A percentile compares a stretch with the other conserved stretches of the same genome.
phyloP scores from a whole-genome alignment of 176 grass and related monocot species.

The Paspalum notatum region DNA sequence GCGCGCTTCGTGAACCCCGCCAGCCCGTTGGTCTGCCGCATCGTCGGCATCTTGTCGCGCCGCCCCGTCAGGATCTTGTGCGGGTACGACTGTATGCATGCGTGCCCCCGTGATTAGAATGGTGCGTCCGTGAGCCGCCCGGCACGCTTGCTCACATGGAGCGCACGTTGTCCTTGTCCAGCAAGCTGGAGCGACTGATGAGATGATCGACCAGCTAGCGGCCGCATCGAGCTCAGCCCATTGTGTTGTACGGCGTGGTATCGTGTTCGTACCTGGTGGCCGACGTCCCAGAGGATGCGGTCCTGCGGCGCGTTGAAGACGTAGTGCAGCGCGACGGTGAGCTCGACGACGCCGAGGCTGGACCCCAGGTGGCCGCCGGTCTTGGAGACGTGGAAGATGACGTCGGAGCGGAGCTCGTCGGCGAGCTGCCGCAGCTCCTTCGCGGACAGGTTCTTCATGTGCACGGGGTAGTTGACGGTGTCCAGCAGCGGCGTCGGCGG shows the following conservation, averaged over 20 bases:
- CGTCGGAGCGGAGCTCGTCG: conserved; percentile 93
- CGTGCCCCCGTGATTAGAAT: no score
- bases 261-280: conserved; percentile 68
- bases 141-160: conserved; percentile 35
- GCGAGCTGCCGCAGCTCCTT: conserved; percentile 97
- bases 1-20: conserved; percentile 86
- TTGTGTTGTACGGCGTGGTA: no score
- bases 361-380: conserved; percentile 96
- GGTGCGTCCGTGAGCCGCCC: no score
- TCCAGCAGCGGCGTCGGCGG: conserved; percentile 94
- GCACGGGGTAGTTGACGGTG: conserved; percentile 91
- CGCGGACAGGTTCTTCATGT: conserved; percentile 93
- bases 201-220: no score
- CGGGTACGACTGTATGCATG: conserved; percentile 75
- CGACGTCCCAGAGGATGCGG: conserved; percentile 96
- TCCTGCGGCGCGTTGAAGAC: conserved; percentile 91
- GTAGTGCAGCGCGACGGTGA: conserved; percentile 94
- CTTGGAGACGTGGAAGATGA: conserved; percentile 97
- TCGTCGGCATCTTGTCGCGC: conserved; percentile 91
- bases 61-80: conserved; percentile 99
- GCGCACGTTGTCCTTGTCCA: conserved; percentile 11
- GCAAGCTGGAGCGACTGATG: no score
- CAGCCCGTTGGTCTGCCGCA: conserved; percentile 88
- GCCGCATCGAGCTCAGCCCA: no score
- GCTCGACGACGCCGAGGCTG: conserved; percentile 89